phyloP scores from a whole-genome alignment of 441 rosid genomes.

The Gossypium gossypioides region DNA sequence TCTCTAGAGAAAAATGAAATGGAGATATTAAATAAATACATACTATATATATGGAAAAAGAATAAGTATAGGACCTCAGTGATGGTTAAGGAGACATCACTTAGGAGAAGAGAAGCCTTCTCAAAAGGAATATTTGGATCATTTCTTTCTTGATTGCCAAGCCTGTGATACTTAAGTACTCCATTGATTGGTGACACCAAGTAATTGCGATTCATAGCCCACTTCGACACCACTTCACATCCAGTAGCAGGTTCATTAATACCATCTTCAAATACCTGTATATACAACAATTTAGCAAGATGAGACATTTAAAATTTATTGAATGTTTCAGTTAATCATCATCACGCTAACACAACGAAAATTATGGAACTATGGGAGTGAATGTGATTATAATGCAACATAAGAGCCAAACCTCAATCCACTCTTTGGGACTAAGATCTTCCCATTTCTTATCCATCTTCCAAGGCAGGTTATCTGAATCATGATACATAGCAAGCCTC shows the following conservation, averaged over 20 bases:
- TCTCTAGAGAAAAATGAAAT: not conserved
- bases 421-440: conserved; percentile 74
- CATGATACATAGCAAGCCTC: conserved; percentile 93
- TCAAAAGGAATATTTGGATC: conserved; percentile 91
- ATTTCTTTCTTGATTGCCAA: conserved; percentile 89
- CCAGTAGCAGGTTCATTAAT: conserved; percentile 50
- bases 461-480: conserved; percentile 74
- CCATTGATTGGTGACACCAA: conserved; percentile 91
- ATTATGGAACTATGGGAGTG: not conserved
- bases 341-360: not conserved
- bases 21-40: not conserved
- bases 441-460: conserved; percentile 80
- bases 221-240: conserved; percentile 40
- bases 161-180: conserved; percentile 83
- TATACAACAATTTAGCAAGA: conserved; percentile 9
- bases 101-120: conserved; percentile 72
- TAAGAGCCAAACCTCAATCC: conserved; percentile 77
- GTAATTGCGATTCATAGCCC: conserved; percentile 75
- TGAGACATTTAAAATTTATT: not conserved
- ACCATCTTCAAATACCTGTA: conserved; percentile 93
- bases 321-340: not conserved
- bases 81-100: conserved; percentile 71
- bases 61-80: conserved; percentile 44
- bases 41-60: not conserved
- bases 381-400: conserved; percentile 14